phyloP scores from a whole-genome alignment of 495 filamentous ascomycete species.

The Podospora pseudopauciseta region DNA sequence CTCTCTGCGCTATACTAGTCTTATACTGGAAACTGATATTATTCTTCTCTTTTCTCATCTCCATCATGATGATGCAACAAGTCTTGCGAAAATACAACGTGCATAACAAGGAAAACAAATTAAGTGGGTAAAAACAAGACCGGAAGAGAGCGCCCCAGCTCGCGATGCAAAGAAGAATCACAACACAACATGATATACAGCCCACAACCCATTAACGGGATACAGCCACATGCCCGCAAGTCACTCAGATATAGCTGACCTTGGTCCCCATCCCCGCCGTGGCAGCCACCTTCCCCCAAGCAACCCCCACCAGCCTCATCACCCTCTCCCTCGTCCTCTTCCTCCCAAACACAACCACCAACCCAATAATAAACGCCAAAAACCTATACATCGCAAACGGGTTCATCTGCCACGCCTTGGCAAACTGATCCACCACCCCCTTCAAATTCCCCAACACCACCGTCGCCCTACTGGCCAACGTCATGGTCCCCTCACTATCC shows the following conservation, averaged over 20 bases:
- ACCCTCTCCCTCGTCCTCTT: slow-evolving; percentile 73
- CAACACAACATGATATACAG: neutral
- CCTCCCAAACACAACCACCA: slow-evolving; percentile 72
- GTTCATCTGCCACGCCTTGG: slow-evolving; percentile 61
- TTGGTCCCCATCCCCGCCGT: slow-evolving; percentile 97
- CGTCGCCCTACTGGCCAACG: slow-evolving; percentile 47
- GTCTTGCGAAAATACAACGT: neutral
- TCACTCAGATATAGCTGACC: slow-evolving; percentile 77
- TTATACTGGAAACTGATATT: neutral
- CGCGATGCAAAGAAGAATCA: slow-evolving; percentile 1
- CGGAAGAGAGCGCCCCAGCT: neutral
- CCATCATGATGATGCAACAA: slow-evolving; percentile 1
- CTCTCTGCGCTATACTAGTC: neutral
- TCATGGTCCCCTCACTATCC: slow-evolving; percentile 23
- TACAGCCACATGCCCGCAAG: neutral
- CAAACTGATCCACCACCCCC: slow-evolving; percentile 59
- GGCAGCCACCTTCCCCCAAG: slow-evolving; percentile 78
- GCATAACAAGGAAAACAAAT: neutral
- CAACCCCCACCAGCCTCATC: slow-evolving; percentile 57
- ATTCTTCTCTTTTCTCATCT: neutral
- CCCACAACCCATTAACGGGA: neutral
- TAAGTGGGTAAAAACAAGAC: neutral
- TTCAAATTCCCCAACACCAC: slow-evolving; percentile 53
- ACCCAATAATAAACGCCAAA: slow-evolving; percentile 75
- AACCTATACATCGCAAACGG: slow-evolving; percentile 71